These are phyloP conservation scores for Cercospora berteroae DNA, from an alignment of 2,329 filamentous ascomycete genomes.

Conservation along the genomic window DNA sequence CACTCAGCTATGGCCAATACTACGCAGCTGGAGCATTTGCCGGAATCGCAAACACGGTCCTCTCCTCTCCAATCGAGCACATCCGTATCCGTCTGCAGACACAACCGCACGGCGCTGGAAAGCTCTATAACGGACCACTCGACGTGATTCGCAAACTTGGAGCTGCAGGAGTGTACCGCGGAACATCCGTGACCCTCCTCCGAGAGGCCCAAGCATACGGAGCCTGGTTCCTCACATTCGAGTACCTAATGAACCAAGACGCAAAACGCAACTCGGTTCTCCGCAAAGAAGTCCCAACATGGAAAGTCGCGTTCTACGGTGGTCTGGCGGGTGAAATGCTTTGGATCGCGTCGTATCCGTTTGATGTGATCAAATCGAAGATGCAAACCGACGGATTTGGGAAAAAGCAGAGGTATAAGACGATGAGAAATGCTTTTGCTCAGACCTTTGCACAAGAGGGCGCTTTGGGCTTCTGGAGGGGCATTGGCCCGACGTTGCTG, in stretches of 20 bases:
- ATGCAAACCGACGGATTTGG: conserved; percentile 98
- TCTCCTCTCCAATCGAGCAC: conserved; percentile 93
- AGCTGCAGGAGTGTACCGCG: conserved; percentile 76
- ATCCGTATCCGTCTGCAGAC: conserved; percentile 94
- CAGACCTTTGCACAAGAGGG: conserved; percentile 80
- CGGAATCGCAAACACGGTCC: conserved; percentile 80
- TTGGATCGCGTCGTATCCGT: conserved; percentile 90
- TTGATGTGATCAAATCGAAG: conserved; percentile 98
- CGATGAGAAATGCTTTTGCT: conserved; percentile 84
- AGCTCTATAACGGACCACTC: conserved; percentile 77
- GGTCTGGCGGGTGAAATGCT: conserved; percentile 90
- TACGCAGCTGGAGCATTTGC: conserved; percentile 89
- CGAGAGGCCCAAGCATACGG: conserved; percentile 95
- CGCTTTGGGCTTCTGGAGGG: conserved; percentile 86
- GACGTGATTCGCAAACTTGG: conserved; percentile 88
- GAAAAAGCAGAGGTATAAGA: conserved; percentile 65
- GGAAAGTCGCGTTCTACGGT: conserved; percentile 89
- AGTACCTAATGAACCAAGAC: conserved; percentile 93
- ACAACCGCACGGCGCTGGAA: conserved; percentile 79
- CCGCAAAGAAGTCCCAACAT: conserved; percentile 73
- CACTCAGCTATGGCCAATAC: conserved; percentile 80
- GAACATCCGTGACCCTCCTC: conserved; percentile 77
- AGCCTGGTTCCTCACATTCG: conserved; percentile 90
- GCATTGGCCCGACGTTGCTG: conserved; percentile 82
- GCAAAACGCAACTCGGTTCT: conserved; percentile 72